A percentile compares a stretch with the other conserved stretches of the same genome.
Conservation (phyloP, 1,284 basidiomycete genomes). For the Sporisorium exsertum region DNA sequence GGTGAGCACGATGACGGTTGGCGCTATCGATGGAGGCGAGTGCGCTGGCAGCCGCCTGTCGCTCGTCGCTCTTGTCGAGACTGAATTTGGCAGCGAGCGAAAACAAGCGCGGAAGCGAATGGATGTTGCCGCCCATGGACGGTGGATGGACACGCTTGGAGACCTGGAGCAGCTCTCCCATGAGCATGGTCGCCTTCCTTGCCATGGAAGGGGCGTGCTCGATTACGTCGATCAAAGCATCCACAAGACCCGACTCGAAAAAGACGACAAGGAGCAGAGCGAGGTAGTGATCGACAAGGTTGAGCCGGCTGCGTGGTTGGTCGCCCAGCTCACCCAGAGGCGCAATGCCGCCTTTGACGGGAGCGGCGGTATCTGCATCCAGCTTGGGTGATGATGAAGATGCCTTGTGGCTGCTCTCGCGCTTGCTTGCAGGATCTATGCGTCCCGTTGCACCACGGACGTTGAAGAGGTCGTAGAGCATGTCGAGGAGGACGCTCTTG, state of each 20-base stretch:
- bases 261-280: conserved; percentile 88
- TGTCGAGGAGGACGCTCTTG: conserved; percentile 77
- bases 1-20: conserved; percentile 72
- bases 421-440: conserved; percentile 46
- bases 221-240: conserved; percentile 62
- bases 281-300: conserved; percentile 91
- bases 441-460: conserved; percentile 38
- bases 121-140: conserved; percentile 80
- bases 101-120: conserved; percentile 89
- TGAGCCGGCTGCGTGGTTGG: conserved; percentile 72
- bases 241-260: conserved; percentile 81
- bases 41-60: conserved; percentile 85
- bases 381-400: conserved; percentile 22
- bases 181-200: conserved; percentile 81
- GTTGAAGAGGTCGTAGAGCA: conserved; percentile 92
- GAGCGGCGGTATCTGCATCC: conserved; percentile 1
- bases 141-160: conserved; percentile 89
- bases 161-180: conserved; percentile 89
- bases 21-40: conserved; percentile 90
- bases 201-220: conserved; percentile 47
- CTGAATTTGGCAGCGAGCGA: conserved; percentile 80
- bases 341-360: conserved; percentile 12
- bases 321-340: conserved; percentile 47
- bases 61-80: conserved; percentile 68
- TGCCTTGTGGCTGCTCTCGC: conserved; percentile 36